Evolutionary conservation across 2,329 filamentous ascomycete species (phyloP), one percentile per base, ranked within the genome.

Genomic region (Fusarium citri): DNA sequence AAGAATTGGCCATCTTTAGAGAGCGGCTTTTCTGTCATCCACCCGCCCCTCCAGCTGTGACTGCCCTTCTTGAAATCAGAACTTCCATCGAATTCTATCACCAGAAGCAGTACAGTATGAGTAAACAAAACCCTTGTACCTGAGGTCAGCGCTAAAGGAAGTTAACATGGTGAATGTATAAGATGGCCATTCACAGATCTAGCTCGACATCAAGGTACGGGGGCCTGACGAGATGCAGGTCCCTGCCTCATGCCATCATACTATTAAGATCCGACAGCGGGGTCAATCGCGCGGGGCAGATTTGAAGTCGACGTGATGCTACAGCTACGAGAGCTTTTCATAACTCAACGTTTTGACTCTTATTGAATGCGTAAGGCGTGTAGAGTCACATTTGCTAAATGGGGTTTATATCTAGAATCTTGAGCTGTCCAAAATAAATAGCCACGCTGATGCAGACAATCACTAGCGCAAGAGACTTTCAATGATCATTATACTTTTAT

Each of bases 51-150:
- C 59, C 25, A 53, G 25, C 30, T 23, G 26, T 9, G 11, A 23
- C 46, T 46, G 31, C n/a, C n/a, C n/a, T n/a, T 37, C 15, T 34
- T 53, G 37, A 43, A 64, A 55, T 34, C 26, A 55, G 48, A 46
- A 41, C 48, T 69, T 69, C 67, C 47, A 49, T 63, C 66, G 41
- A 49, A 59, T 69, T 58, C 65, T 20, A 71, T 61, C 46, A 31
- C 11, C 16, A 20, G 22, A 43, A 34, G 26, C 49, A 22, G 40
- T 57, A 15, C 20, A 53, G 40, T 28, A 37, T 6, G 10, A 12
- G 11, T 7, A 37, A 37, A 37, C 10, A 11, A n/a, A n/a, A 18
- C 34, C 34, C 34, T 37, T 37, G 10, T 37, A n/a, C 34, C 18
- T 37, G 34, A 37, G 34, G 18, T 37, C 12, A n/a, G 34, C 34